A percentile compares a stretch with the other conserved stretches of the same genome.
These are phyloP conservation scores for Hippophae gyantsensis DNA, from an alignment of 306 rosid species.

Conservation along the genomic window DNA sequence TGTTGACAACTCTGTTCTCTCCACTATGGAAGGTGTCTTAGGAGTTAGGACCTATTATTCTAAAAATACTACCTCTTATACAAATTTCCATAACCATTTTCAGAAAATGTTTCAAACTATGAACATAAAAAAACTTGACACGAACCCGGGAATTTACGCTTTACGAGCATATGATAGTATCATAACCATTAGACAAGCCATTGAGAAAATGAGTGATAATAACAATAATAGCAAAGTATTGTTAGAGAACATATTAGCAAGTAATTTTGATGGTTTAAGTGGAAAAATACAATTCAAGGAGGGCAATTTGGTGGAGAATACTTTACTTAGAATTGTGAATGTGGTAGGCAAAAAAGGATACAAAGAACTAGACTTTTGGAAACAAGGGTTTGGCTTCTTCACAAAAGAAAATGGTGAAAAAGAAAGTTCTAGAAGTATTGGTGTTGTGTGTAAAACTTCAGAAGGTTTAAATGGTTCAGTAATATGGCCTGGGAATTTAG, in stretches of 20 bases:
- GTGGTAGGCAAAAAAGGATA: constrained; percentile 26
- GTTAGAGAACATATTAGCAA: constrained; percentile 21
- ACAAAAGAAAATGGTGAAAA: background rate
- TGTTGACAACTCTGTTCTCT: constrained; percentile 27
- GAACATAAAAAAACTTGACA: constrained; percentile 35
- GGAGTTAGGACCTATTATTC: constrained; percentile 51
- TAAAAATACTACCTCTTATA: constrained; percentile 20
- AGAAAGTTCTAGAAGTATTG: background rate
- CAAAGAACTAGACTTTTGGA: constrained; percentile 51
- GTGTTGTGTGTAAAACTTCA: constrained; percentile 9
- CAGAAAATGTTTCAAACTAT: constrained; percentile 18
- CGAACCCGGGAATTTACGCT: constrained; percentile 44
- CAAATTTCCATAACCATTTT: constrained; percentile 22
- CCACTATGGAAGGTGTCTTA: constrained; percentile 51
- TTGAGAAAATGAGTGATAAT: constrained; percentile 16
- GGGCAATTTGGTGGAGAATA: constrained; percentile 24
- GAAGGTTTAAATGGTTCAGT: constrained; percentile 23
- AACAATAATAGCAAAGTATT: constrained; percentile 1
- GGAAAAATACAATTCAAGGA: constrained; percentile 43
- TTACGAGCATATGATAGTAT: constrained; percentile 56
- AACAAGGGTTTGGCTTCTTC: constrained; percentile 25
- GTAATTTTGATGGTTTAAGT: constrained; percentile 41
- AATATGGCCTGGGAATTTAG: constrained; percentile 56
- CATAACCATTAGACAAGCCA: constrained; percentile 33
- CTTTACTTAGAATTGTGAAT: constrained; percentile 43